Percentiles rank a stretch among this genome's conserved stretches.
Evolutionary conservation across 805 yeast genomes (phyloP).

Genomic region (Nakazawaea laoshanensis): DNA sequence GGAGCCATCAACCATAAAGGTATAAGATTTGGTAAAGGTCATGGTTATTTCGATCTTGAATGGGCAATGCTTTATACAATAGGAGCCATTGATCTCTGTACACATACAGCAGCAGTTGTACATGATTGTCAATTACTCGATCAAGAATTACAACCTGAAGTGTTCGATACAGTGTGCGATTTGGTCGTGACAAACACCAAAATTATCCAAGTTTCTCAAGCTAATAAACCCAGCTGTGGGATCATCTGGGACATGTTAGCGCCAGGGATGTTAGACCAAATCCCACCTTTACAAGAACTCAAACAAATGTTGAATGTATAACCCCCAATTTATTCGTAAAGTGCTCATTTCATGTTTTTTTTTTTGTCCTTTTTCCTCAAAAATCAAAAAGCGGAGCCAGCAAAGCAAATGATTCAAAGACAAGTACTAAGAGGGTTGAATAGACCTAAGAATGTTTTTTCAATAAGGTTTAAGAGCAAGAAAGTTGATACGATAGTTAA

Average conservation of each 20-base stretch:
- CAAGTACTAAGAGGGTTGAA: no score
- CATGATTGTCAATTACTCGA: conserved; percentile 22
- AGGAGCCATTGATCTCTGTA: conserved; percentile 14
- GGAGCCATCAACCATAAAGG: conserved; percentile 23
- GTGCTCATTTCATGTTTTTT: no score
- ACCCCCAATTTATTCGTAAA: no score
- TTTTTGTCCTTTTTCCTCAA: no score
- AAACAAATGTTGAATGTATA: conserved; percentile 1
- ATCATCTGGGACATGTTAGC: conserved; percentile 20
- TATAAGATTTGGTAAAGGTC: conserved; percentile 23
- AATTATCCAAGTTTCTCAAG: conserved; percentile 12
- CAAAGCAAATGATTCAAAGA: no score
- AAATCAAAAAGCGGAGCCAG: no score
- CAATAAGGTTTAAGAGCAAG: no score
- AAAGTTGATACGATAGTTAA: no score
- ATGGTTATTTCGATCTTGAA: conserved; percentile 22
- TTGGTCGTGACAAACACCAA: conserved; percentile 19
- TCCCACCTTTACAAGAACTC: conserved; percentile 20
- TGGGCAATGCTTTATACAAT: conserved; percentile 23
- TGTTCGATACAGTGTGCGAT: conserved; percentile 23
- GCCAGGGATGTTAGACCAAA: conserved; percentile 18
- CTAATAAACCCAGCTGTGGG: conserved; percentile 18
- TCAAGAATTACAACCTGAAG: conserved; percentile 19
- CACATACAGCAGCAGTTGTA: conserved; percentile 21
- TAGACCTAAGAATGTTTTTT: no score